phyloP scores from a whole-genome alignment of 1,139 yeast species.

The Blastobotrys indianensis region DNA sequence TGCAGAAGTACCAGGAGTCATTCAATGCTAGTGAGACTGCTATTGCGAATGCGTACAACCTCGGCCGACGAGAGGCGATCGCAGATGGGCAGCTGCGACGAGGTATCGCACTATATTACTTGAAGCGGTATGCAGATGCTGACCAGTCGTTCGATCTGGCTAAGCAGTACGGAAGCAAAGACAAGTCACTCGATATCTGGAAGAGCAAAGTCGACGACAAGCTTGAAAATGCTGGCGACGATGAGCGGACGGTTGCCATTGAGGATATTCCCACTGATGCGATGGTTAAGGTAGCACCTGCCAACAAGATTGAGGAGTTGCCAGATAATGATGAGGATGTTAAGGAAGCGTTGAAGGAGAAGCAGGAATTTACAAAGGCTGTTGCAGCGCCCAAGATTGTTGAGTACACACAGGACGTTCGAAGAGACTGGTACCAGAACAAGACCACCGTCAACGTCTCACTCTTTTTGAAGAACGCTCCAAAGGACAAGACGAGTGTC shows the following conservation, averaged over 20 bases:
- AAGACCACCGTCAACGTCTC: constrained; percentile 54
- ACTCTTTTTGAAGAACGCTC: constrained; percentile 63
- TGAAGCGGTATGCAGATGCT: constrained; percentile 46
- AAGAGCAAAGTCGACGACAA: constrained; percentile 16
- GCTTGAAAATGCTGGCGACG: constrained; percentile 14
- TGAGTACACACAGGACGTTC: constrained; percentile 35
- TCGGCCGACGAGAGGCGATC: constrained; percentile 49
- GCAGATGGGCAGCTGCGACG: constrained; percentile 57
- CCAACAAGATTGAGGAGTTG: neutral
- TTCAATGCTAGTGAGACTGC: constrained; percentile 52
- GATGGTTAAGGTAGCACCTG: neutral
- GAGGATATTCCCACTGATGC: constrained; percentile 20
- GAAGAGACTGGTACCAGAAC: constrained; percentile 80
- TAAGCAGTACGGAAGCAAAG: constrained; percentile 41
- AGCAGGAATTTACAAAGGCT: constrained; percentile 6
- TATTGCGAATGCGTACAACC: constrained; percentile 44
- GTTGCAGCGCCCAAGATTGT: constrained; percentile 3
- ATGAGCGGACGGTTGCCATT: constrained; percentile 15
- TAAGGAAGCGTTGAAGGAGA: constrained; percentile 9
- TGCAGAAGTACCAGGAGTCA: constrained; percentile 46
- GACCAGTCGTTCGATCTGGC: constrained; percentile 47
- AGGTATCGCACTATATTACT: constrained; percentile 33
- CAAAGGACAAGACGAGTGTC: constrained; percentile 40
- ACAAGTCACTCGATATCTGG: constrained; percentile 33
- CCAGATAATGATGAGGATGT: constrained; percentile 9